Conservation (phyloP, 1,284 basidiomycete genomes). For the Irpex sp. region DNA sequence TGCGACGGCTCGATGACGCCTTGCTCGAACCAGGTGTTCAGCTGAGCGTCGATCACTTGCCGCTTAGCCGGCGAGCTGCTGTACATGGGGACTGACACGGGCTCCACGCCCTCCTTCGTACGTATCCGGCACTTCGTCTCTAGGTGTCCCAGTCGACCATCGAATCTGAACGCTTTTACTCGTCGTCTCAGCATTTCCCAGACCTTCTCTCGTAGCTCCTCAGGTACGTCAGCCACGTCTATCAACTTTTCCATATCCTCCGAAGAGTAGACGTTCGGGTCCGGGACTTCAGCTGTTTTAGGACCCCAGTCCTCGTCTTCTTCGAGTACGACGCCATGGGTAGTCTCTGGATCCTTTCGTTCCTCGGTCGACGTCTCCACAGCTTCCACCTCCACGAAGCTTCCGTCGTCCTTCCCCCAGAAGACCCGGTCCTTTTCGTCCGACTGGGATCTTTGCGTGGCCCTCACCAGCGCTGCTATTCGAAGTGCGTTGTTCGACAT, state of each 20-base stretch:
- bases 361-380: not conserved
- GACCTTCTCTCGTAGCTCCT: not conserved
- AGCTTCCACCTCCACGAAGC: not conserved
- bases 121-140: not conserved
- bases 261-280: not conserved
- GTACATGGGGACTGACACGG: conserved; percentile 24
- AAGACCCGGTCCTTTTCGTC: too few species aligned
- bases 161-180: not conserved
- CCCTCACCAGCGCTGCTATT: too few species aligned
- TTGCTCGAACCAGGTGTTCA: conserved; percentile 26
- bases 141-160: not conserved
- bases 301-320: not conserved
- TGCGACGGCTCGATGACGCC: conserved; percentile 31
- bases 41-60: conserved; percentile 29
- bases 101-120: conserved; percentile 6
- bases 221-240: conserved; percentile 4
- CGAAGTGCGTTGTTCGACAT: too few species aligned
- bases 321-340: too few species aligned
- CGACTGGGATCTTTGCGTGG: too few species aligned
- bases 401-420: too few species aligned
- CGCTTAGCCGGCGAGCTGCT: conserved; percentile 28
- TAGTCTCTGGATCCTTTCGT: not conserved
- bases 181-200: not conserved
- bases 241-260: not conserved
- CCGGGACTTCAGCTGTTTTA: not conserved